These are phyloP conservation scores for Rhododendron ovatum DNA, from an alignment of 148 eudicot genomes.

Conservation along the genomic window DNA sequence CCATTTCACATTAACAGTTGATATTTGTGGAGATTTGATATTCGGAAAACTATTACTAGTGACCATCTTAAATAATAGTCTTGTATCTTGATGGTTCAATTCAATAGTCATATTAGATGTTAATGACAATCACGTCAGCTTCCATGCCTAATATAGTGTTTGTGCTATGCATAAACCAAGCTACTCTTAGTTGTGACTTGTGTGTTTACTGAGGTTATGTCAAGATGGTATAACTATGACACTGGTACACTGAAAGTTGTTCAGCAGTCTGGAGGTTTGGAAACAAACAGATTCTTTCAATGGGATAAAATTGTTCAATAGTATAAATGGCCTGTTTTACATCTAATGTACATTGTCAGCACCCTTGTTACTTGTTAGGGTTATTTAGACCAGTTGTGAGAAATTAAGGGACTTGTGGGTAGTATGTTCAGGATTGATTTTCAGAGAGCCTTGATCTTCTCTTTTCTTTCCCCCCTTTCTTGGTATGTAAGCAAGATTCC, in stretches of 20 bases:
- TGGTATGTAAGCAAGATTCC: background rate
- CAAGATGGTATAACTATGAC: background rate
- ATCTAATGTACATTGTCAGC: constrained; percentile 1
- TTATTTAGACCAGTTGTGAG: background rate
- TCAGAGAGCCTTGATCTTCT: background rate
- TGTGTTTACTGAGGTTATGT: background rate
- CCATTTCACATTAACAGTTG: background rate
- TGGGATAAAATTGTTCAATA: background rate
- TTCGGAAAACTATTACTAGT: background rate
- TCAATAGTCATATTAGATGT: background rate
- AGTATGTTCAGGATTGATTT: background rate
- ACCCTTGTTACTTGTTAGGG: background rate
- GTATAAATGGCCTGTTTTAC: background rate
- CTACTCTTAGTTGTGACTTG: background rate
- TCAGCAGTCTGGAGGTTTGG: background rate
- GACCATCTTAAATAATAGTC: background rate
- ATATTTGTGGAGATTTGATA: background rate
- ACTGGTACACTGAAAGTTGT: background rate
- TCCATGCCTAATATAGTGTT: background rate
- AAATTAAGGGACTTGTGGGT: background rate
- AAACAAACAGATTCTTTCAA: background rate
- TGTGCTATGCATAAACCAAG: background rate
- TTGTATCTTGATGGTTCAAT: background rate
- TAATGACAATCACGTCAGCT: background rate
- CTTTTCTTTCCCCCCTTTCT: background rate